Conservation (phyloP, 2,329 filamentous ascomycete species). For the Fusarium circinatum region DNA sequence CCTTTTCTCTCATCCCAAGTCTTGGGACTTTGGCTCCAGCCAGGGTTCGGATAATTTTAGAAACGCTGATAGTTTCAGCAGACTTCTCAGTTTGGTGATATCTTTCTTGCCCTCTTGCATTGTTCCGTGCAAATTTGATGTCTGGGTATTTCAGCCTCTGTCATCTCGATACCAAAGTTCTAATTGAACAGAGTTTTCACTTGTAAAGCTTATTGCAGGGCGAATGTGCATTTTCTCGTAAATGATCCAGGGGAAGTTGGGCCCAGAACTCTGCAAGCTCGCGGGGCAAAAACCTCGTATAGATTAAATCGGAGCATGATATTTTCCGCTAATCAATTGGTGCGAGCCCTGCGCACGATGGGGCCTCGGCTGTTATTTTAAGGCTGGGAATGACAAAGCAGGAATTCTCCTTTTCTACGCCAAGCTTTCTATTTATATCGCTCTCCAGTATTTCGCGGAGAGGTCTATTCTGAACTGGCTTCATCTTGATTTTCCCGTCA, state of each 20-base stretch:
- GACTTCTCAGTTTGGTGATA: not conserved
- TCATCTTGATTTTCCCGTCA: not conserved
- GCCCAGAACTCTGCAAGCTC: not conserved
- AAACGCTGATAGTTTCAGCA: not conserved
- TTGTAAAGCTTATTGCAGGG: slow-evolving; percentile 10
- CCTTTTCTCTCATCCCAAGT: slow-evolving; percentile 9
- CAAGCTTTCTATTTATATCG: slow-evolving; percentile 7
- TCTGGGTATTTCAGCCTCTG: not conserved
- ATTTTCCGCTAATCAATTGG: slow-evolving; percentile 27
- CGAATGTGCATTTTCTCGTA: not conserved
- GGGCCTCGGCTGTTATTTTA: slow-evolving; percentile 12
- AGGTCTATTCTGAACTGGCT: not conserved
- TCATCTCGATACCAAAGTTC: not conserved
- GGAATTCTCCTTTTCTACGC: not conserved
- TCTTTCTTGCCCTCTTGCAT: not conserved
- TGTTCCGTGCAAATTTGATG: not conserved
- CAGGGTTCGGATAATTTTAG: slow-evolving; percentile 5
- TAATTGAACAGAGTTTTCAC: not conserved
- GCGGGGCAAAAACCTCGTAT: slow-evolving; percentile 16
- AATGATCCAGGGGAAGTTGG: not conserved
- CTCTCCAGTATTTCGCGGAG: not conserved
- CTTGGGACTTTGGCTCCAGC: not conserved
- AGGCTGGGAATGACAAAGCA: not conserved
- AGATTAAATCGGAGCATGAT: slow-evolving; percentile 6
- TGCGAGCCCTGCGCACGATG: not conserved